These are phyloP conservation scores for Solanum pennellii DNA, from an alignment of 257 asterid genomes.

Conservation along the genomic window DNA sequence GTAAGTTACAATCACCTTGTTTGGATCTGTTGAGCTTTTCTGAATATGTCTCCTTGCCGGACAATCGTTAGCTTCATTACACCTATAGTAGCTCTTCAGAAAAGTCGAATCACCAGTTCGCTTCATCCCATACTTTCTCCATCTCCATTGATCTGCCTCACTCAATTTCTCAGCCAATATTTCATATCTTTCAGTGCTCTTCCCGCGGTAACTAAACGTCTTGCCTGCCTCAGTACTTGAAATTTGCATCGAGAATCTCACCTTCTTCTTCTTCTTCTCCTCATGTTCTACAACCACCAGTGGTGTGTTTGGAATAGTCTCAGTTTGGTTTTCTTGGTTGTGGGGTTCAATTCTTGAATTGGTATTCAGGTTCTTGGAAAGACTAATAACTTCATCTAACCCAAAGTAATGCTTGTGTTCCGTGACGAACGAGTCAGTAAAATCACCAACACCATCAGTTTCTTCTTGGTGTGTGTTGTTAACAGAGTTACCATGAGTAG, in stretches of 20 bases:
- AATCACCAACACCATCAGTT: neutral
- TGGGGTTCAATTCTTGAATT: neutral
- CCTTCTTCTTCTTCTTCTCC: neutral
- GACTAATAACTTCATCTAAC: neutral
- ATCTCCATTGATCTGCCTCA: constrained; percentile 1
- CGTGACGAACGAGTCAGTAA: neutral
- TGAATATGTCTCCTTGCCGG: constrained; percentile 4
- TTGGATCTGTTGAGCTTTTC: neutral
- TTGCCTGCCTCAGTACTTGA: neutral
- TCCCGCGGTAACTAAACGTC: neutral
- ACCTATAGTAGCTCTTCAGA: neutral
- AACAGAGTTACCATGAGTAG: neutral
- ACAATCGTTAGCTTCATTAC: neutral
- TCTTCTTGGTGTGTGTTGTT: neutral
- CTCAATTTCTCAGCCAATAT: neutral
- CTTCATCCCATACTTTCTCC: constrained; percentile 7
- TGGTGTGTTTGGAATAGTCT: neutral
- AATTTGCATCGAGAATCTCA: neutral
- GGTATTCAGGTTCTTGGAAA: neutral
- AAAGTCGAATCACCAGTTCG: neutral
- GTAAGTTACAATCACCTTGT: neutral
- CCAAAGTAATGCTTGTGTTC: neutral
- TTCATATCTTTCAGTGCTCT: neutral
- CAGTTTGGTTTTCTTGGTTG: neutral
- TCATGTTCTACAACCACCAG: neutral